phyloP scores from a whole-genome alignment of 805 yeast species.

The Myxozyma monticola region DNA sequence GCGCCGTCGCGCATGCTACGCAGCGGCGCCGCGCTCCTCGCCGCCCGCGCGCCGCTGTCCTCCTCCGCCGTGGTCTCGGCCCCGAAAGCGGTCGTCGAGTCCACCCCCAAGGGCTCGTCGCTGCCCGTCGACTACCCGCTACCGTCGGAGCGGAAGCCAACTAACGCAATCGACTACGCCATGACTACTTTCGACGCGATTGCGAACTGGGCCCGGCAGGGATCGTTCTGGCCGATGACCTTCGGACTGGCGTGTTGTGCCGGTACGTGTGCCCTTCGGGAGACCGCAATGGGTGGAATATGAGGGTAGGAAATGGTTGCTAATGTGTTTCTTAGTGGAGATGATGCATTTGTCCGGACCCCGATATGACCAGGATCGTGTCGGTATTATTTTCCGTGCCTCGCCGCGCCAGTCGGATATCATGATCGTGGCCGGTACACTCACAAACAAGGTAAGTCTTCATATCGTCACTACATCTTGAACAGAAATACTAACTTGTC shows the following conservation, averaged over 20 bases:
- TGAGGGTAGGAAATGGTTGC: background rate
- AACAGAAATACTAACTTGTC: no score
- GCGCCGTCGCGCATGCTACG: slow-evolving; percentile 1
- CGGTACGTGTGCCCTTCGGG: slow-evolving; percentile 15
- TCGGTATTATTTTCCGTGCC: slow-evolving; percentile 90
- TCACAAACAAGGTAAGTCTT: slow-evolving; percentile 61
- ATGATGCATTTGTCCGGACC: slow-evolving; percentile 95
- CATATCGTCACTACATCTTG: background rate
- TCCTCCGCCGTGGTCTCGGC: slow-evolving; percentile 1
- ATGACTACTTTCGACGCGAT: slow-evolving; percentile 77
- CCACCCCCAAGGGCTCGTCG: slow-evolving; percentile 25
- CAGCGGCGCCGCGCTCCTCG: background rate
- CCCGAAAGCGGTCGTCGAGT: background rate
- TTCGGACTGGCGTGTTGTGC: slow-evolving; percentile 93
- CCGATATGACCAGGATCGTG: slow-evolving; percentile 86
- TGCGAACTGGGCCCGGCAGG: slow-evolving; percentile 89
- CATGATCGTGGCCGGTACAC: slow-evolving; percentile 89
- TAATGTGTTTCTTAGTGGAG: slow-evolving; percentile 50
- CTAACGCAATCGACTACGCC: slow-evolving; percentile 72
- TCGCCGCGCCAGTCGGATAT: slow-evolving; percentile 91
- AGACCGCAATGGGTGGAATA: background rate
- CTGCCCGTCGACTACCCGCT: slow-evolving; percentile 71
- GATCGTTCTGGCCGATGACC: slow-evolving; percentile 91
- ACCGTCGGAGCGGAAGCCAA: slow-evolving; percentile 60
- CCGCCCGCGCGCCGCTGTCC: slow-evolving; percentile 4